A percentile compares a stretch with the other conserved stretches of the same genome.
These are phyloP conservation scores for Quercus agrifolia DNA, from an alignment of 306 rosid genomes.

Conservation along the genomic window DNA sequence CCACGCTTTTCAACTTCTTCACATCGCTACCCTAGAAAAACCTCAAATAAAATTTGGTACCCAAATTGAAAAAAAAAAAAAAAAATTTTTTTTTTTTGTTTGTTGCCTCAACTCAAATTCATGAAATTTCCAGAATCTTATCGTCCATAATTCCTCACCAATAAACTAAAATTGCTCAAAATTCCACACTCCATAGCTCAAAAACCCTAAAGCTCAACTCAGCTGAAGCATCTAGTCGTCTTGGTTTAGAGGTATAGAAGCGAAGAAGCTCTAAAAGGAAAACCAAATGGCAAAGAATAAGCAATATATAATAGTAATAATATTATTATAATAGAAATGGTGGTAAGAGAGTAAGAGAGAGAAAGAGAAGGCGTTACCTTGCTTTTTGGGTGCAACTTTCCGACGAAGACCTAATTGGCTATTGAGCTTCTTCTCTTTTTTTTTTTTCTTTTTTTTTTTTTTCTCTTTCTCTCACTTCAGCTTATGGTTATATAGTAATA, in stretches of 20 bases:
- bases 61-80: background rate
- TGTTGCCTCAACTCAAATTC: background rate
- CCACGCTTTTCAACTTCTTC: background rate
- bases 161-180: too few species aligned
- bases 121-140: too few species aligned
- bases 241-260: too few species aligned
- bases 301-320: background rate
- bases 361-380: conserved; percentile 32
- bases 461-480: conserved; percentile 2
- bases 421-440: conserved; percentile 8
- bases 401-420: conserved; percentile 64
- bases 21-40: background rate
- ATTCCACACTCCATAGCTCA: too few species aligned
- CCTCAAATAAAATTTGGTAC: background rate
- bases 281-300: conserved; percentile 27
- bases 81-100: too few species aligned
- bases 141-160: too few species aligned
- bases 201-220: too few species aligned
- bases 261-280: conserved; percentile 2
- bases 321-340: conserved; percentile 42
- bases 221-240: too few species aligned
- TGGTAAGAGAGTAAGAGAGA: conserved; percentile 29
- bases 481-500: too few species aligned
- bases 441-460: background rate
- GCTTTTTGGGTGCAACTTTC: conserved; percentile 58